Base-by-base conservation (phyloP, 345 rosid species). In the Viola odorata region DNA sequence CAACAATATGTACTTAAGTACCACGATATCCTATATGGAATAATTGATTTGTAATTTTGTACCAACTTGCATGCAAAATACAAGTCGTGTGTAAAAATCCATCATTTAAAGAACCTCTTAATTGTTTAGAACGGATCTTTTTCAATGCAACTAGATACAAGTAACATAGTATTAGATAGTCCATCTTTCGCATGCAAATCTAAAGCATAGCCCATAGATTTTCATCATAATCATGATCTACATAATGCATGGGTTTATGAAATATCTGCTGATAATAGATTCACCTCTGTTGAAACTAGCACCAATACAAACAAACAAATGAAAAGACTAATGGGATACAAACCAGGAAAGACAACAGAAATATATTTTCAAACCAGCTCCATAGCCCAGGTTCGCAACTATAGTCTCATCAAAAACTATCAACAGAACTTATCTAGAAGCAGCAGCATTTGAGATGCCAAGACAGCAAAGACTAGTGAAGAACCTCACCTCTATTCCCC, bases 401-500 rank as follows among this genome's bases (percentile, higher is more conserved):
- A 23, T 23, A 23, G 32, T 23, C 32, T 23, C 32, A 23, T 23
- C 2, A 2, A 23, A 23, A 23, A 2, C 32, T 23, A 23, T 1
- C 45, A 42, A 42, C 45, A 6, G 7, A 42, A 6, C 8, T 42
- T 42, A 6, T 7, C 7, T 6, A 6, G 45, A 42, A 7, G 7
- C 11, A 42, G 5, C 5, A 41, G 8, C 8, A 11, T 6, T 7
- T 42, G 45, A 6, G 45, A 11, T 9, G 13, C 13, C 11, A 12
- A 47, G 5, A 47, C 8, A 47, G 13, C 3, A 9, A 6, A 44
- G 13, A 47, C 6, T 17, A 48, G 17, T 37, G 37, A 59, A 58
- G 50, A 60, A 71, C 47, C 81, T 76, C 60, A 94, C 99, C 88
- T 94, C 97, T 13, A 79, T 67, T 68, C 99, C 97, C 10, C 95